Base-by-base conservation (phyloP, 2,329 filamentous ascomycete genomes). In the Penicillium sumatraense region DNA sequence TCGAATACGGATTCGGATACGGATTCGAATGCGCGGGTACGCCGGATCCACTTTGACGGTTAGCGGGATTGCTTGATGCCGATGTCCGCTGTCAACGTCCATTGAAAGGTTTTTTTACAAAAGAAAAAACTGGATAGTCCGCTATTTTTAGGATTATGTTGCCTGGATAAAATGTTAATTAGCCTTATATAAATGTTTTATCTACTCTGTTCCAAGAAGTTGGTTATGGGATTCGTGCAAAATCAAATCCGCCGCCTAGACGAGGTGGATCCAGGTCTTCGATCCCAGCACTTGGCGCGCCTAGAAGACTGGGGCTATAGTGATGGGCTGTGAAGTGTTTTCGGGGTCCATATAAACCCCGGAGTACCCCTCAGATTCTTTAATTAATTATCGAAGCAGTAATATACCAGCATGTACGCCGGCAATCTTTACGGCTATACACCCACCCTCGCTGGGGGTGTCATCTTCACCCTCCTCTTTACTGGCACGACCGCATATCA, bases 381-480 rank as follows among this genome's bases (percentile, higher is more conserved):
- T 5, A 18, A 38, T 11, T 38, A 38, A 14, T 13, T 20, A 38
- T 21, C 35, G 35, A 6, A 14, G n/a, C 5, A 38, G 14, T 18
- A 14, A 38, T 18, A 35, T 11, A 24, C 2, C n/a, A 63, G 36
- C 7, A 65, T 63, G 58, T 50, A 58, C 14, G 26, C 47, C 36
- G 44, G 54, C 9, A 60, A 68, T 47, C 57, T 68, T n/a, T 75
- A 73, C 56, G 71, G 73, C 44, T 81, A 81, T 58, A 70, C 68
- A 9, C 71, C 83, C 0, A 80, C 78, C 0, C 51, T 83, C 0
- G 68, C 74, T 0, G 79, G 75, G 0, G 82, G 80, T 1, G 65
- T 78, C 16, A 68, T 80, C 5, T 82, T 83, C 55, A 66, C 72
- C 9, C 57, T 77, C 23, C 64, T 85, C 1, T 84, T 84, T 62